Conservation (phyloP, 257 asterid genomes). For the Gentiana dahurica region DNA sequence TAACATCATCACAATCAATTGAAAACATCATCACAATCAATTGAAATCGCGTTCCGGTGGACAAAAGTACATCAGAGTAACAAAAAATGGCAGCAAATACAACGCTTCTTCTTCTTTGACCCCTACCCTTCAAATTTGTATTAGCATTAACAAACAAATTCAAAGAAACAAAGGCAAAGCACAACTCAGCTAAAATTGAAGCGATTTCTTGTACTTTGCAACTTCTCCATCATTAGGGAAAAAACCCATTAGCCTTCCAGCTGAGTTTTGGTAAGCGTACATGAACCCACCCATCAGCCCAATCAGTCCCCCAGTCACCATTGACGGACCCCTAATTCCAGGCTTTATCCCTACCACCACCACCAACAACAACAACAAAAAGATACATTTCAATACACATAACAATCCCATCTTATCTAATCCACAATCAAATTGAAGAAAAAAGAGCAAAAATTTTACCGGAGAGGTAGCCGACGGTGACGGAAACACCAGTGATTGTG, state of each 20-base stretch:
- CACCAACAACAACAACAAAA: not conserved
- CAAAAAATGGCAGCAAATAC: not conserved
- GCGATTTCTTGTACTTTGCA: conserved; percentile 69
- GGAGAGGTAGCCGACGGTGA: conserved; percentile 93
- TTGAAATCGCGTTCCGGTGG: not conserved
- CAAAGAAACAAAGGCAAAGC: conserved; percentile 5
- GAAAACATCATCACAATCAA: not conserved
- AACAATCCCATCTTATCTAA: not conserved
- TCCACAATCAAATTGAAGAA: not conserved
- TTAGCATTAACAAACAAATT: not conserved
- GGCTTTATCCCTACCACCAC: conserved; percentile 64
- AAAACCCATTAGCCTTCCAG: conserved; percentile 97
- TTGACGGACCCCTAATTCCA: conserved; percentile 90
- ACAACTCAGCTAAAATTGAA: conserved; percentile 15
- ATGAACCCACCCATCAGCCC: conserved; percentile 96
- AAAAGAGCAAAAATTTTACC: conserved; percentile 22
- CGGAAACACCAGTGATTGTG: conserved; percentile 82
- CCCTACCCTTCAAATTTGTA: not conserved
- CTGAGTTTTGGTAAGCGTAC: conserved; percentile 95
- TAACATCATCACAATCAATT: not conserved
- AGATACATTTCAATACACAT: not conserved
- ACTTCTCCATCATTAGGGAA: conserved; percentile 96
- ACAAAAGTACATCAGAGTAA: conserved; percentile 1
- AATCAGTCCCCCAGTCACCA: conserved; percentile 95
- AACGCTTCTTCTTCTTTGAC: not conserved